phyloP scores from a whole-genome alignment of 2,329 filamentous ascomycete species.

The Aspergillus terreus region DNA sequence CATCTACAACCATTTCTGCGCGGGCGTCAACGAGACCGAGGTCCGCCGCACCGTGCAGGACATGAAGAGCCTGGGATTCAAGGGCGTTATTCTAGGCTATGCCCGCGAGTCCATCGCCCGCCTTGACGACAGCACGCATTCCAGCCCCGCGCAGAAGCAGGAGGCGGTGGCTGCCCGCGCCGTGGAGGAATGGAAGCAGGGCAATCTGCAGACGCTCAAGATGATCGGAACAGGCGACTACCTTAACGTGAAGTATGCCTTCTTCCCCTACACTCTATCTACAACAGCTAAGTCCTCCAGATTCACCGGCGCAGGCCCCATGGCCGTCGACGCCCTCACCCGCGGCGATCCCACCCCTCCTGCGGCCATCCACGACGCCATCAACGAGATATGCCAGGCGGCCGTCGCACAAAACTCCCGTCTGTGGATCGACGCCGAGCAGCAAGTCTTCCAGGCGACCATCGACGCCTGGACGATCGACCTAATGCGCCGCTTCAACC shows the following conservation, averaged over 20 bases:
- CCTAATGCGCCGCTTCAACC: constrained; percentile 45
- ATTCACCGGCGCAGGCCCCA: constrained; percentile 42
- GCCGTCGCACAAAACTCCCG: constrained; percentile 32
- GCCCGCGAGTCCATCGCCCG: constrained; percentile 40
- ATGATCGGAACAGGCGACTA: constrained; percentile 44
- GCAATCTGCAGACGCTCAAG: constrained; percentile 44
- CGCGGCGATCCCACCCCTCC: constrained; percentile 30
- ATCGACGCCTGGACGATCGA: constrained; percentile 47
- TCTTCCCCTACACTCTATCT: neutral
- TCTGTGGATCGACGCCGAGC: constrained; percentile 49
- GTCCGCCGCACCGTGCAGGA: constrained; percentile 34
- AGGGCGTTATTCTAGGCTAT: constrained; percentile 48
- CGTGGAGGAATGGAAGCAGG: constrained; percentile 46
- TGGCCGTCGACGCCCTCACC: constrained; percentile 35
- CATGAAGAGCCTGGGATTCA: constrained; percentile 43
- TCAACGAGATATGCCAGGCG: constrained; percentile 34
- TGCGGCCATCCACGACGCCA: constrained; percentile 29
- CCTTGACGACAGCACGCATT: constrained; percentile 9
- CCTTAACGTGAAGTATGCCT: constrained; percentile 40
- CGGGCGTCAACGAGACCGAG: constrained; percentile 39
- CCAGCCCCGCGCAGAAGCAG: constrained; percentile 1
- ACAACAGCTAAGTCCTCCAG: constrained; percentile 15
- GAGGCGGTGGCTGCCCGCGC: constrained; percentile 17
- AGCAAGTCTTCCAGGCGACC: constrained; percentile 41
- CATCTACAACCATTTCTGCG: constrained; percentile 50